Percentiles rank a stretch among this genome's conserved stretches.
These are phyloP conservation scores for Naematelia aurantialba DNA, from an alignment of 768 basidiomycete species.

Conservation along the genomic window DNA sequence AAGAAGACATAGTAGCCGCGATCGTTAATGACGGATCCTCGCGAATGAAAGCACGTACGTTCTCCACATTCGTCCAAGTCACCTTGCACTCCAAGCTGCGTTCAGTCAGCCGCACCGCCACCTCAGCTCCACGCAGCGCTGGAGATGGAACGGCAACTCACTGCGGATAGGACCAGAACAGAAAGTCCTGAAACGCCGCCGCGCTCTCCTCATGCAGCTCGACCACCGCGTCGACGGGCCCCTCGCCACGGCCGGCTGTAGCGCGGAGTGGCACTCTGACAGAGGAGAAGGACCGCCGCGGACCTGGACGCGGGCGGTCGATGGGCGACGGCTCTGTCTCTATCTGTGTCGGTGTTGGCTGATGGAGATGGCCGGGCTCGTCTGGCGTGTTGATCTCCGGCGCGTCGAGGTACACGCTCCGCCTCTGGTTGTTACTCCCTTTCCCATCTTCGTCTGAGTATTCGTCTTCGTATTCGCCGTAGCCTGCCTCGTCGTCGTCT, in stretches of 20 bases:
- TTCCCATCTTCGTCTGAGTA: constrained; percentile 11
- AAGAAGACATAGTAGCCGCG: too few relatives aligned
- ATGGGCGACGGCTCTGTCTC: too few relatives aligned
- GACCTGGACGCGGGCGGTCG: constrained; percentile 17
- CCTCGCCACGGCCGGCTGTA: background rate
- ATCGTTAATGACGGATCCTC: too few relatives aligned
- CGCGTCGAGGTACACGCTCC: constrained; percentile 30
- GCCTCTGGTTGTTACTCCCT: constrained; percentile 6
- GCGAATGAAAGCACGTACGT: constrained; percentile 52
- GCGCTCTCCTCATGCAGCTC: constrained; percentile 89
- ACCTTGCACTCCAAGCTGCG: constrained; percentile 80
- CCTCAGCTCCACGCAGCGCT: background rate
- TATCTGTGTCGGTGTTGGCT: too few relatives aligned
- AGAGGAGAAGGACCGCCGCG: constrained; percentile 33
- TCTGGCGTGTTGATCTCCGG: constrained; percentile 5
- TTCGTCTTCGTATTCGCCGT: background rate
- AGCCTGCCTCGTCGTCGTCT: background rate
- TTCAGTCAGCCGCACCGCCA: constrained; percentile 2
- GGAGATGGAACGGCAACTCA: constrained; percentile 55
- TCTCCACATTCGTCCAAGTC: constrained; percentile 88
- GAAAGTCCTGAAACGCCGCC: constrained; percentile 83
- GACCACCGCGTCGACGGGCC: constrained; percentile 68
- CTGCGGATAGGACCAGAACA: constrained; percentile 92
- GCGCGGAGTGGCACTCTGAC: constrained; percentile 1
- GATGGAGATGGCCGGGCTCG: background rate